A percentile compares a stretch with the other conserved stretches of the same genome.
phyloP scores from a whole-genome alignment of 371 early-diverging fungal genomes.

The Mortierella sp. region DNA sequence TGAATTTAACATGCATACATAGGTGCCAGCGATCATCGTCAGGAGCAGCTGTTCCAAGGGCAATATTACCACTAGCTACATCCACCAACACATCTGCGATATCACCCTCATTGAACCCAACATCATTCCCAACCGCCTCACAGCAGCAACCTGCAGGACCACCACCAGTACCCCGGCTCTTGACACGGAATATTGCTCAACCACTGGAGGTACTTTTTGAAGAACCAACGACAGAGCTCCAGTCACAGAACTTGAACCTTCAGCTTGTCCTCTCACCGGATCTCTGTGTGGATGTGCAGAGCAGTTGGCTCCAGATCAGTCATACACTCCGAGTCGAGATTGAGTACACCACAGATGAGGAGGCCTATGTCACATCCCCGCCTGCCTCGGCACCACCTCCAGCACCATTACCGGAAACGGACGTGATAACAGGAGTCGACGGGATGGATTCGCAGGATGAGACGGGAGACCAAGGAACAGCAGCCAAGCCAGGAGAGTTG shows the following conservation, averaged over 20 bases:
- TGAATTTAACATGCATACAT: background rate
- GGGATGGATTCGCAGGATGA: conserved; percentile 4
- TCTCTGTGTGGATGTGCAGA: conserved; percentile 52
- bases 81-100: conserved; percentile 5
- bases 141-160: conserved; percentile 13
- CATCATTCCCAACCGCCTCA: conserved; percentile 9
- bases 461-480: background rate
- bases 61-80: conserved; percentile 31
- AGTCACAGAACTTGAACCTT: conserved; percentile 29
- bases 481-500: background rate
- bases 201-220: conserved; percentile 51
- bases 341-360: conserved; percentile 52
- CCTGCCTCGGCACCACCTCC: conserved; percentile 22
- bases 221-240: conserved; percentile 37
- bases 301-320: conserved; percentile 47
- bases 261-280: conserved; percentile 53
- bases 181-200: conserved; percentile 46
- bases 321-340: conserved; percentile 46
- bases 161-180: conserved; percentile 47
- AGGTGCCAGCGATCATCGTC: conserved; percentile 39
- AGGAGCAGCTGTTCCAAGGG: conserved; percentile 24
- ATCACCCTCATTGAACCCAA: conserved; percentile 13
- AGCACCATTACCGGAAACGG: background rate
- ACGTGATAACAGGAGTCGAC: background rate
- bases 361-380: conserved; percentile 31